Percentiles rank a stretch among this genome's conserved stretches.
Conservation (phyloP, 805 yeast species). For the Kregervanrija delftensis region DNA sequence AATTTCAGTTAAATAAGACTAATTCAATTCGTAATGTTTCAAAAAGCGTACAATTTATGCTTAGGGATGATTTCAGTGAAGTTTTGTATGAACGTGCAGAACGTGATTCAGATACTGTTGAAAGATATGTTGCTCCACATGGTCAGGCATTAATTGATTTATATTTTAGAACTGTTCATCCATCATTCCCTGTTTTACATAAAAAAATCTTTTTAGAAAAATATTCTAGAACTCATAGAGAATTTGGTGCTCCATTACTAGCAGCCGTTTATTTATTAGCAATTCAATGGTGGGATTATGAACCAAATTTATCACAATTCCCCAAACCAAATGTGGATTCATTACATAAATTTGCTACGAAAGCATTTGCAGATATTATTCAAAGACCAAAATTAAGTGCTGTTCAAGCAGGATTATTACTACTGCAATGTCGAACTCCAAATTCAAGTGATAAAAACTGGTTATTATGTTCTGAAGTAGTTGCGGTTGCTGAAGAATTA, state of each 20-base stretch:
- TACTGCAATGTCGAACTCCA: constrained; percentile 56
- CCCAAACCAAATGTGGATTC: constrained; percentile 75
- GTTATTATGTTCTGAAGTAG: constrained; percentile 81
- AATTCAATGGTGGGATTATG: constrained; percentile 91
- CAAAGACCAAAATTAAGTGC: constrained; percentile 87
- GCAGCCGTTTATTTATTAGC: constrained; percentile 90
- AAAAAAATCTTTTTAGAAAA: constrained; percentile 88
- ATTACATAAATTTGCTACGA: constrained; percentile 60
- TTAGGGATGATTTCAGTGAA: constrained; percentile 75
- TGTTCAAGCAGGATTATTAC: constrained; percentile 79
- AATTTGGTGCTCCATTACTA: constrained; percentile 81
- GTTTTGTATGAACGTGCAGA: constrained; percentile 63
- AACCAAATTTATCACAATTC: constrained; percentile 64
- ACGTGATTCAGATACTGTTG: constrained; percentile 76
- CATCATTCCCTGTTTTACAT: constrained; percentile 85
- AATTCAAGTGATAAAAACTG: constrained; percentile 56
- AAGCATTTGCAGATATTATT: constrained; percentile 61
- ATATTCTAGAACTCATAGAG: constrained; percentile 84
- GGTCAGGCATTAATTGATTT: constrained; percentile 76
- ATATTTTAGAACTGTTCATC: constrained; percentile 82
- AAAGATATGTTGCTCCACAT: constrained; percentile 82
- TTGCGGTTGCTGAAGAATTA: constrained; percentile 80
- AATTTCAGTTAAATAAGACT: constrained; percentile 62
- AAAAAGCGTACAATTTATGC: constrained; percentile 63
- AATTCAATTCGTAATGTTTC: constrained; percentile 75